phyloP scores from a whole-genome alignment of 257 asterid genomes.

The Solanum neorickii region DNA sequence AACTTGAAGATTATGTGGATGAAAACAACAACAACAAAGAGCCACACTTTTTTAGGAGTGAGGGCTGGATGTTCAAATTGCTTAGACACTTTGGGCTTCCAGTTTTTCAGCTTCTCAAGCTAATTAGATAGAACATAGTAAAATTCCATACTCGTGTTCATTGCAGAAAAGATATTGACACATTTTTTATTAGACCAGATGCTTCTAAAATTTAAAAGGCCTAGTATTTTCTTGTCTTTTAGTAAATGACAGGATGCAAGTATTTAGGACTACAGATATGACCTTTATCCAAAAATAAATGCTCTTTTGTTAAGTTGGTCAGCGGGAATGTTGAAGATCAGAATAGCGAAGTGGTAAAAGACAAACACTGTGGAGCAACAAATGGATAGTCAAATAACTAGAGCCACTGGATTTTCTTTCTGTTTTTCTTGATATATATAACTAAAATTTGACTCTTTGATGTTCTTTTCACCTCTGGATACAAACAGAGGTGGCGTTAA shows the following conservation, averaged over 20 bases:
- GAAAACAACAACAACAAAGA: not conserved
- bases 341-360: not conserved
- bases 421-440: not conserved
- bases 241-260: not conserved
- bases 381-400: not conserved
- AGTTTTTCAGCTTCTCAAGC: not conserved
- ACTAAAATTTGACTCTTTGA: not conserved
- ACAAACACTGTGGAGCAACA: not conserved
- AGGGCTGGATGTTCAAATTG: not conserved
- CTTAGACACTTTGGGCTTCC: not conserved
- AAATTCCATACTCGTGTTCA: not conserved
- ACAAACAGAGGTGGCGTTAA: not conserved
- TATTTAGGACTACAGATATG: not conserved
- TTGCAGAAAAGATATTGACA: not conserved
- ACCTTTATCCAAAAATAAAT: not conserved
- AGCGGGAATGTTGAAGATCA: not conserved
- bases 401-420: not conserved
- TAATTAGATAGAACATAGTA: not conserved
- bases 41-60: not conserved
- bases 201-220: not conserved
- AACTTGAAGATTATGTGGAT: not conserved
- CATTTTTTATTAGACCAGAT: not conserved
- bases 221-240: not conserved
- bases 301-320: not conserved
- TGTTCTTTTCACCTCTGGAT: not conserved